Evolutionary conservation across 345 rosid species (phyloP).

Genomic region (Abelmoschus esculentus): DNA sequence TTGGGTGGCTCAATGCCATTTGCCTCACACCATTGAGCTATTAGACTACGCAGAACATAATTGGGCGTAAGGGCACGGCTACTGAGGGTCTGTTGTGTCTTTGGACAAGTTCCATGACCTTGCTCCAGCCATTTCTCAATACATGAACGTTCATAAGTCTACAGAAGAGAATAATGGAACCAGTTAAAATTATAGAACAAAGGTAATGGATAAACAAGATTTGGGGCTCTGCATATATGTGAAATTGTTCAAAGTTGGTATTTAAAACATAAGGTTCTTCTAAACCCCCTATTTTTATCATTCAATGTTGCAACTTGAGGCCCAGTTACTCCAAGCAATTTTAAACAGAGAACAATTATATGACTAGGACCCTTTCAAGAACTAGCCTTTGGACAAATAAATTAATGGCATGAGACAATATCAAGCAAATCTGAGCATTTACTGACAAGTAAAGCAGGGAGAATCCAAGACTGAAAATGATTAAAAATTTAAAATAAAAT

Average conservation of each 20-base stretch:
- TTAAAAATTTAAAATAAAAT: not conserved
- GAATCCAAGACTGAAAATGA: not conserved
- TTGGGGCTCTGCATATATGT: not conserved
- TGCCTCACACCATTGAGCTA: slow-evolving; percentile 95
- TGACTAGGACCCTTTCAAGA: not conserved
- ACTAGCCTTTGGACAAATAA: not conserved
- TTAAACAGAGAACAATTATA: not conserved
- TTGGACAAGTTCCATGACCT: slow-evolving; percentile 87
- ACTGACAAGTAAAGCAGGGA: not conserved
- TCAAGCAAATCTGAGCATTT: not conserved
- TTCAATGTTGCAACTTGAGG: not conserved
- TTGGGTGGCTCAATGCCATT: slow-evolving; percentile 85
- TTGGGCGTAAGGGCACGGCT: slow-evolving; percentile 74
- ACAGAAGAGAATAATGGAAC: slow-evolving; percentile 20
- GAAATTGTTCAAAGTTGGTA: not conserved
- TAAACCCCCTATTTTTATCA: not conserved
- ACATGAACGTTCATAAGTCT: slow-evolving; percentile 93
- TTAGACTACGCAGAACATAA: slow-evolving; percentile 88
- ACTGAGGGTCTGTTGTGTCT: slow-evolving; percentile 71
- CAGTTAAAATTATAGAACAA: slow-evolving; percentile 2
- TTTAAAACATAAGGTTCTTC: not conserved
- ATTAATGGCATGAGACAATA: slow-evolving; percentile 2
- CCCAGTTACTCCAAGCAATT: slow-evolving; percentile 3
- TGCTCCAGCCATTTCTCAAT: slow-evolving; percentile 94
- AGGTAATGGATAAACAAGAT: slow-evolving; percentile 2